Evolutionary conservation across 2,329 filamentous ascomycete species (phyloP).

Genomic region (Cercospora sp.): DNA sequence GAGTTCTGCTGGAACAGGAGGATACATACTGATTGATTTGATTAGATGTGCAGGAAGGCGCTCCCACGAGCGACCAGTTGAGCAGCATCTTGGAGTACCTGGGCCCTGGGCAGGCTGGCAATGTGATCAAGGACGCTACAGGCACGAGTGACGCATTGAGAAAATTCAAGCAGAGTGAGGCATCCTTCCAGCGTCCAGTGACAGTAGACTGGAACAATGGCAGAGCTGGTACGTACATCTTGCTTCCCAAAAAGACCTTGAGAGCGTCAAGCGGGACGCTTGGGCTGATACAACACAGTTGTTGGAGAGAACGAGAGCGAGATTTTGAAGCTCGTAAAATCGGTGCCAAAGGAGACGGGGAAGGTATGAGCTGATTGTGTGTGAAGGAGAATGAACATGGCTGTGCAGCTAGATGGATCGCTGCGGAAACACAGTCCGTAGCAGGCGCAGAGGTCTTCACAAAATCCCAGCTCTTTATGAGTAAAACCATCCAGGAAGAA

Average conservation of each 20-base stretch:
- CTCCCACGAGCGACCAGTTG: conserved; percentile 80
- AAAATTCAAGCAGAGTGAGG: conserved; percentile 69
- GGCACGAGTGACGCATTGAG: conserved; percentile 75
- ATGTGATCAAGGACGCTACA: conserved; percentile 72
- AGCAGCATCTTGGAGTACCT: conserved; percentile 82
- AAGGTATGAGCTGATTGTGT: conserved; percentile 17
- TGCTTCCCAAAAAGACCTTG: not conserved
- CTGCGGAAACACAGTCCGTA: not conserved
- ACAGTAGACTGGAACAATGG: conserved; percentile 95
- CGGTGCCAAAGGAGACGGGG: conserved; percentile 49
- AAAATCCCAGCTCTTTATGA: not conserved
- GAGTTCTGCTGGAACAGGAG: not conserved
- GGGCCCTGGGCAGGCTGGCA: conserved; percentile 59
- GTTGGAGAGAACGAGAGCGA: conserved; percentile 80
- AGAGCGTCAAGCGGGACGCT: not conserved
- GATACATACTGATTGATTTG: conserved; percentile 10
- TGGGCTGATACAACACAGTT: conserved; percentile 44
- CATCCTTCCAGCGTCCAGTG: conserved; percentile 72
- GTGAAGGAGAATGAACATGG: not conserved
- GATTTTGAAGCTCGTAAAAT: conserved; percentile 77
- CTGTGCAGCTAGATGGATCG: not conserved
- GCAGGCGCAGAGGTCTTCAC: not conserved
- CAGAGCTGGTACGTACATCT: conserved; percentile 59
- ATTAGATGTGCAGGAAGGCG: conserved; percentile 70
- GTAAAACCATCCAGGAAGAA: not conserved